These are phyloP conservation scores for Zygoascus tannicola DNA, from an alignment of 805 yeast species.

Conservation along the genomic window DNA sequence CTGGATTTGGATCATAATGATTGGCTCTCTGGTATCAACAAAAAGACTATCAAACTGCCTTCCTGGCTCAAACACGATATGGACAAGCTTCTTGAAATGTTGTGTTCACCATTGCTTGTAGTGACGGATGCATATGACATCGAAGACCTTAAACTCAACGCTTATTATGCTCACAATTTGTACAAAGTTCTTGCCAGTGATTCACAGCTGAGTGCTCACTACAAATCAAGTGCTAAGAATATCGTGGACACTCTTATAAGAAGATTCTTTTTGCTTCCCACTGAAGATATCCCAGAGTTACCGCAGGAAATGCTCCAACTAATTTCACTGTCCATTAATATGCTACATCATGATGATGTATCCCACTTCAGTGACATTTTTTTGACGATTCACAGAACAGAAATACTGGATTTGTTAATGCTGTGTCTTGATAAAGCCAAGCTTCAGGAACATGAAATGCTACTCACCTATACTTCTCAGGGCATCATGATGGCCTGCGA, in stretches of 20 bases:
- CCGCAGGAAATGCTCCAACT: background rate
- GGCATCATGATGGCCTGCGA: background rate
- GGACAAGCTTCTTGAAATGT: constrained; percentile 44
- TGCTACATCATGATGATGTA: background rate
- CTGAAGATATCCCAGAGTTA: background rate
- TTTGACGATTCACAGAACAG: background rate
- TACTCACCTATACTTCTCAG: background rate
- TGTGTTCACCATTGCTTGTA: constrained; percentile 43
- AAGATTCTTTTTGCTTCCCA: background rate
- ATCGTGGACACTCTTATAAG: background rate
- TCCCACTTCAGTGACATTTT: background rate
- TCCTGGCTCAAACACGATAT: constrained; percentile 2
- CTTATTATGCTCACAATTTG: constrained; percentile 51
- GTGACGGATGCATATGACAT: constrained; percentile 27
- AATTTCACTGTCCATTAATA: background rate
- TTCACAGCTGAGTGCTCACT: constrained; percentile 42
- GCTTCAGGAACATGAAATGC: background rate
- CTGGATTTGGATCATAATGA: constrained; percentile 43
- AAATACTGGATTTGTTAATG: background rate
- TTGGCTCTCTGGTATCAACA: background rate
- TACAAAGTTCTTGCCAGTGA: constrained; percentile 38
- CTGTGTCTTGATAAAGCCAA: background rate
- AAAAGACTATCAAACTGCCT: background rate
- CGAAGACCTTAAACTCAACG: constrained; percentile 55
- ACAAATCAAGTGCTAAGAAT: background rate